Conservation (phyloP, 225 moss, liverwort and hornwort species). For the Anthoceros angustus region DNA sequence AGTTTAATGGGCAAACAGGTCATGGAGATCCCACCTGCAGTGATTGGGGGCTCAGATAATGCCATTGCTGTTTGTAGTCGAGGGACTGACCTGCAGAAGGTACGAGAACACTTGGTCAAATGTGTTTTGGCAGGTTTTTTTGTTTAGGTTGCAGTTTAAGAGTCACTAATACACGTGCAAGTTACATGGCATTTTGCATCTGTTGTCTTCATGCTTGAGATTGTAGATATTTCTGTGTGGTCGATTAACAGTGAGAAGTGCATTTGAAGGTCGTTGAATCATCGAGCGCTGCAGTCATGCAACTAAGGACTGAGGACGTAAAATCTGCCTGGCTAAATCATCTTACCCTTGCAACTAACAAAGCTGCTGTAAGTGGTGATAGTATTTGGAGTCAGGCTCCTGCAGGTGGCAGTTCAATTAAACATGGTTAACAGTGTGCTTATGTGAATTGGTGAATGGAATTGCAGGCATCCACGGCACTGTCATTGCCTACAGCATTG, state of each 20-base stretch:
- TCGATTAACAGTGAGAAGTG: not conserved
- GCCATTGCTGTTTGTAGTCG: conserved; percentile 74
- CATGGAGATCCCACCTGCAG: conserved; percentile 58
- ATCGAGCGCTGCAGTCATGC: conserved; percentile 65
- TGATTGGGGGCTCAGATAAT: conserved; percentile 66
- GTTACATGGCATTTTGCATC: too few species aligned
- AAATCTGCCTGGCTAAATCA: conserved; percentile 70
- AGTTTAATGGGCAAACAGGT: conserved; percentile 91
- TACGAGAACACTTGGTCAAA: conserved; percentile 9
- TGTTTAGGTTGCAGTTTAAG: too few species aligned
- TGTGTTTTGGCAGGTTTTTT: not conserved
- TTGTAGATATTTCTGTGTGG: too few species aligned
- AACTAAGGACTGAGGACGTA: conserved; percentile 59
- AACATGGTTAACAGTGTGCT: too few species aligned
- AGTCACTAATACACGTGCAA: too few species aligned
- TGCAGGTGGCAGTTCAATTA: too few species aligned
- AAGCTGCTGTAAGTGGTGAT: conserved; percentile 52
- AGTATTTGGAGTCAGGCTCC: not conserved
- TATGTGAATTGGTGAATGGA: too few species aligned
- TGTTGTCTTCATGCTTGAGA: too few species aligned
- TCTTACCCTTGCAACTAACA: conserved; percentile 68
- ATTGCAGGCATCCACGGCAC: conserved; percentile 29
- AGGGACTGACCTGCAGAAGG: conserved; percentile 75
- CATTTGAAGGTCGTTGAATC: conserved; percentile 68
- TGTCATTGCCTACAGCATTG: conserved; percentile 28